Evolutionary conservation across 2,329 filamentous ascomycete species (phyloP).

Genomic region (Nakataea oryzae): DNA sequence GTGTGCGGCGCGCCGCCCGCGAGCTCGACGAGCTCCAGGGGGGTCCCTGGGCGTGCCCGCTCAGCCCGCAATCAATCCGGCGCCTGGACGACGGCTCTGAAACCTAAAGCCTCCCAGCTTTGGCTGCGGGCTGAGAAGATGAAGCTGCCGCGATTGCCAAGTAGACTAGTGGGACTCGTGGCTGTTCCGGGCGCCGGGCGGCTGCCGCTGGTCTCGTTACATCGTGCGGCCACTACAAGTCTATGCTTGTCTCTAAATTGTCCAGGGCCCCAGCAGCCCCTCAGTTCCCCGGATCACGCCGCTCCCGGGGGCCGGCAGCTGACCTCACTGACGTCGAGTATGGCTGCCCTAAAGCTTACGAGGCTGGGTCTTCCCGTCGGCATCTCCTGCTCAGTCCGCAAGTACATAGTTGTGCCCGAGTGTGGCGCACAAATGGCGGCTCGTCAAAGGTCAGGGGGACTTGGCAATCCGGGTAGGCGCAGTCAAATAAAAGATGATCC

Average conservation of each 20-base stretch:
- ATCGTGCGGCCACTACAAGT: background rate
- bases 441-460: background rate
- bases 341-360: background rate
- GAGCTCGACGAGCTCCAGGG: too few relatives aligned
- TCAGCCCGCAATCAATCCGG: background rate
- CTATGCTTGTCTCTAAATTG: background rate
- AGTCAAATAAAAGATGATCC: too few relatives aligned
- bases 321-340: background rate
- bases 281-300: background rate
- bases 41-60: background rate
- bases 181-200: too few relatives aligned
- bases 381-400: too few relatives aligned
- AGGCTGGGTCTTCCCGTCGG: background rate
- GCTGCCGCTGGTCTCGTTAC: background rate
- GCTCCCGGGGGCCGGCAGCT: background rate
- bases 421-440: background rate
- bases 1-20: background rate
- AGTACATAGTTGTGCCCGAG: too few relatives aligned
- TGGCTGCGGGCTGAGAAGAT: background rate
- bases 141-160: background rate
- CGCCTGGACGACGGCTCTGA: background rate
- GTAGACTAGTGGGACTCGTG: too few relatives aligned
- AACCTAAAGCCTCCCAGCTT: background rate
- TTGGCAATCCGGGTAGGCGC: background rate
- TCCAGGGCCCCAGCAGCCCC: background rate